phyloP scores from a whole-genome alignment of 441 rosid genomes.

The Corymbia calophylla region DNA sequence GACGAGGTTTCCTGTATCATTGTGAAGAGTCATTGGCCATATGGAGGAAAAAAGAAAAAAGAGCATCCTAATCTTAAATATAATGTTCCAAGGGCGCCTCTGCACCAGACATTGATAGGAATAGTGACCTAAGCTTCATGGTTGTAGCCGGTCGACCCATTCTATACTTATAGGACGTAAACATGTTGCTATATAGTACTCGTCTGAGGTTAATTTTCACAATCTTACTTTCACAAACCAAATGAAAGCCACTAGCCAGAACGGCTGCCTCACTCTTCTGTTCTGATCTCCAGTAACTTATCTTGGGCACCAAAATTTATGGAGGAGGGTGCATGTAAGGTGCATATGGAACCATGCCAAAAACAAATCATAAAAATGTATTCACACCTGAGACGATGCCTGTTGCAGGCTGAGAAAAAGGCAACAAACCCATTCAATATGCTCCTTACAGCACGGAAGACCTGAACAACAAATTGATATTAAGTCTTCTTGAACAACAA shows the following conservation, averaged over 20 bases:
- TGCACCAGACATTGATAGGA: background rate
- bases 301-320: background rate
- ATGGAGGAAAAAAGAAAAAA: background rate
- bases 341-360: background rate
- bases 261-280: background rate
- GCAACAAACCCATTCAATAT: constrained; percentile 85
- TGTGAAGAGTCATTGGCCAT: background rate
- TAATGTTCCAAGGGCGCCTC: background rate
- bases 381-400: constrained; percentile 91
- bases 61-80: background rate
- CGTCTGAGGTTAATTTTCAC: background rate
- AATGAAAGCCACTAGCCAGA: background rate
- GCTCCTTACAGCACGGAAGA: constrained; percentile 85
- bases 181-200: background rate
- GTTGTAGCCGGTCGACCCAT: background rate
- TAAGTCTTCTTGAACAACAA: constrained; percentile 1
- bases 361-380: background rate
- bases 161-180: background rate
- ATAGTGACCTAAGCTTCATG: background rate
- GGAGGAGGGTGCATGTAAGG: background rate
- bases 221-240: background rate
- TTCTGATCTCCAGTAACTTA: background rate
- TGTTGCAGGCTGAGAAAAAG: constrained; percentile 85
- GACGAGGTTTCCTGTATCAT: background rate
- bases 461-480: constrained; percentile 32